phyloP scores from a whole-genome alignment of 768 basidiomycete species.

The Antrodiella citrinella region DNA sequence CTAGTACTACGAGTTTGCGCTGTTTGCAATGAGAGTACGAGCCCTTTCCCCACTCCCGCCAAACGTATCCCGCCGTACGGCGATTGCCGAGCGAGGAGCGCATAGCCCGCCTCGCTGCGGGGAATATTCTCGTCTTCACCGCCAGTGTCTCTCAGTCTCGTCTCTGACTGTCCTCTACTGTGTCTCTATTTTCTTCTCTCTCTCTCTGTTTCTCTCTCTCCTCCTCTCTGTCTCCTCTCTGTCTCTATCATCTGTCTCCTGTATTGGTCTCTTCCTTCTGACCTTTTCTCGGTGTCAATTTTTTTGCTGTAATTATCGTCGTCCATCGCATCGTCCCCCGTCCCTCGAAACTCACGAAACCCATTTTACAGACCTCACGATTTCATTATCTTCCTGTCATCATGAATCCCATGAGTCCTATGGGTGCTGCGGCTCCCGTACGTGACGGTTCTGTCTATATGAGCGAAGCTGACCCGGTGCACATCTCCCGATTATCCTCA shows the following conservation, averaged over 20 bases:
- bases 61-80: slow-evolving; percentile 8
- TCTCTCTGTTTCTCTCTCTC: slow-evolving; percentile 34
- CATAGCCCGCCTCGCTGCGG: background rate
- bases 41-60: background rate
- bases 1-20: background rate
- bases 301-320: slow-evolving; percentile 21
- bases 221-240: slow-evolving; percentile 38
- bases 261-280: slow-evolving; percentile 28
- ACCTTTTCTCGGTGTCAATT: slow-evolving; percentile 18
- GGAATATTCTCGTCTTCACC: background rate
- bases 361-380: slow-evolving; percentile 20
- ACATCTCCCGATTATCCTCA: background rate
- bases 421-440: slow-evolving; percentile 69
- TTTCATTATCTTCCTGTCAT: slow-evolving; percentile 32
- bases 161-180: slow-evolving; percentile 26
- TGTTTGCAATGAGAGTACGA: background rate
- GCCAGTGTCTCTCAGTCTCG: slow-evolving; percentile 22
- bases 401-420: slow-evolving; percentile 69
- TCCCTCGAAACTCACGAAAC: slow-evolving; percentile 11
- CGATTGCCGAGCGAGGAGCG: slow-evolving; percentile 16
- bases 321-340: slow-evolving; percentile 5
- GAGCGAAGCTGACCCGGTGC: background rate
- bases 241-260: slow-evolving; percentile 42
- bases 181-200: slow-evolving; percentile 24
- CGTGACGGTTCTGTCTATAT: slow-evolving; percentile 21